Base-by-base conservation (phyloP, 345 rosid species). In the Acer campestre region DNA sequence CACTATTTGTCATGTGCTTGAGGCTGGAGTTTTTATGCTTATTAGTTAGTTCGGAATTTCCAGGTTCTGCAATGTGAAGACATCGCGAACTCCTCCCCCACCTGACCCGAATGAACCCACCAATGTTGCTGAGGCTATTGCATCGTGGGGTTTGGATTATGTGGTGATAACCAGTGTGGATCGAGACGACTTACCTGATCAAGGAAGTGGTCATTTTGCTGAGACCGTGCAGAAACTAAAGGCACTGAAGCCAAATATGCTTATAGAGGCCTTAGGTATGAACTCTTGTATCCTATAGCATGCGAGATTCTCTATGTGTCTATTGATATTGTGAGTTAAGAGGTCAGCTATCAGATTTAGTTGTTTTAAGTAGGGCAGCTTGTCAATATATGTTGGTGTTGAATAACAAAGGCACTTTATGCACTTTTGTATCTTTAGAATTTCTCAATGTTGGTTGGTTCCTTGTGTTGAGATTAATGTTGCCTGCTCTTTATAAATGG, bases 81-180 rank as follows among this genome's bases (percentile, higher is more conserved):
- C 98, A 6, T 97, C 98, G 12, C 91, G 97, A 9, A 87, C 97
- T 23, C 98, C 98, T 29, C 98, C 99, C 12, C 92, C 96, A 1
- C 98, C 99, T 1, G 98, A 94, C 73, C 98, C 98, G 0, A 86
- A 91, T 73, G 99, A 97, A 80, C 98, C 98, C 0, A 69, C 84
- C 68, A 97, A 97, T 85, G 98, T 97, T 67, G 97, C 98, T 14
- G 91, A 94, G 89, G 99, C 98, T 1, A 93, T 95, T 86, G 98
- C 95, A 2, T 91, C 97, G 2, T 94, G 98, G 98, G 98, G 98
- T 22, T 87, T 94, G 77, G 98, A 94, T 82, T 94, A 93, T 70
- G 92, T 93, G 35, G 98, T 94, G 77, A 91, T 94, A 71, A 94
- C 98, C 59, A 94, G 98, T 73, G 98, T 94, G 7, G 98, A 94